phyloP scores from a whole-genome alignment of 345 rosid genomes.

The Eucalyptus pauciflora region DNA sequence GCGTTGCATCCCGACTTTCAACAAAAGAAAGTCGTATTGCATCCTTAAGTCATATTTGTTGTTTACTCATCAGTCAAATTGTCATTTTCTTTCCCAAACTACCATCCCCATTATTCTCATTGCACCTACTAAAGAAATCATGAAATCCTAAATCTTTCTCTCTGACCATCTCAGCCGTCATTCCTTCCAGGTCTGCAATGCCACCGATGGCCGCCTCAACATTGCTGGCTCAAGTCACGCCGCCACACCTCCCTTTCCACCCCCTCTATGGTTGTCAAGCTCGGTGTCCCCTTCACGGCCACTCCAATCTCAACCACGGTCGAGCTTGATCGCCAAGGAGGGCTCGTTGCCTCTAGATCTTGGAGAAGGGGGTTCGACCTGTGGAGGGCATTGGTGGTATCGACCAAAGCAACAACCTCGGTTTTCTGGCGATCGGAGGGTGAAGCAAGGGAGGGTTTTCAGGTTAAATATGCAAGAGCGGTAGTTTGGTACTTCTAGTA shows the following conservation, averaged over 20 bases:
- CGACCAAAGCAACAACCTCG: not conserved
- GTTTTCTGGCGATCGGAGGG: not conserved
- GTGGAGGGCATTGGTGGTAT: not conserved
- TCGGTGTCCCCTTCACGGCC: not conserved
- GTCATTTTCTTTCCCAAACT: not conserved
- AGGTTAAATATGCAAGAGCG: not conserved
- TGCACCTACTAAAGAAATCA: not conserved
- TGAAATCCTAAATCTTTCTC: not conserved
- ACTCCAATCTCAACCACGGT: not conserved
- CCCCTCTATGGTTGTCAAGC: not conserved
- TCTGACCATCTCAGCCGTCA: not conserved
- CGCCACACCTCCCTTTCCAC: not conserved
- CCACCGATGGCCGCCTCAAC: not conserved
- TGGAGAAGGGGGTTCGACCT: not conserved
- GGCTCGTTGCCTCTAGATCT: not conserved
- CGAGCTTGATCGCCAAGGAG: not conserved
- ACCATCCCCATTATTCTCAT: not conserved
- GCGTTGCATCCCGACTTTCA: not conserved
- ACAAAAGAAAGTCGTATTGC: not conserved
- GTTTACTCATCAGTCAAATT: not conserved
- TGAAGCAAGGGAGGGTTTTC: not conserved
- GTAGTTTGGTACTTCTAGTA: not conserved
- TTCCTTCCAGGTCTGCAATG: not conserved
- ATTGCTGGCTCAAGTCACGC: not conserved
- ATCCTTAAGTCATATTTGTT: not conserved